Evolutionary conservation across 2,329 filamentous ascomycete species (phyloP), one percentile per base, ranked within the genome.

Genomic region (Sphaceloma murrayae): DNA sequence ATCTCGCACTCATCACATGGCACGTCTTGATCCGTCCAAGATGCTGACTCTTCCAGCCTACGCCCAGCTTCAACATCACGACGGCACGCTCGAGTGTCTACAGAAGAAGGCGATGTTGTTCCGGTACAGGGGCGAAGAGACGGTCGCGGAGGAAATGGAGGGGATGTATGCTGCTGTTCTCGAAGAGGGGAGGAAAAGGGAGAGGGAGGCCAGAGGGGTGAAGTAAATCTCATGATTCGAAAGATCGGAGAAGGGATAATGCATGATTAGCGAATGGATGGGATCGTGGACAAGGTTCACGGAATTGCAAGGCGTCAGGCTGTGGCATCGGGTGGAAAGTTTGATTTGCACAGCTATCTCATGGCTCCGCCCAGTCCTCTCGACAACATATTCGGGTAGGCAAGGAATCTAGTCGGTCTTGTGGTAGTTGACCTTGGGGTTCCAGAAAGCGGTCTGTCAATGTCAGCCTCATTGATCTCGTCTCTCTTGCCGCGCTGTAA

Each of bases 401-500:
- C 18, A 21, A 42, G 18, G 21, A 18, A 26, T 51, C 47, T 55
- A 53, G 51, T 57, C 55, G 43, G 93, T 83, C 74, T 94, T 87
- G 80, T 96, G 87, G 74, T 94, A 89, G 80, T 96, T 96, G 73
- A 95, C 87, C 48, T 73, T 75, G 54, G 80, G 73, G 70, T 96
- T 96, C 91, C 91, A 98, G 82, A 72, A 72, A 32, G 67, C 57
- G 43, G 69, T 72, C 69, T 72, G 34, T 24, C 13, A 46, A 27
- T 9, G 34, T 49, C 16, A 51, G 49, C 31, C 21, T 22, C 9
- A 18, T 30, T 16, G 26, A 8, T 27, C 24, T 27, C 24, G 24
- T 7, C 24, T 27, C 24, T 7, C 11, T 27, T 6, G 24, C 7
- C 11, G 24, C 24, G 6, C 11, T 27, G 24, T n/a, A n/a, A n/a